Conservation (phyloP, 208 protist genomes). For the Vickermania ingenoplastis region DNA sequence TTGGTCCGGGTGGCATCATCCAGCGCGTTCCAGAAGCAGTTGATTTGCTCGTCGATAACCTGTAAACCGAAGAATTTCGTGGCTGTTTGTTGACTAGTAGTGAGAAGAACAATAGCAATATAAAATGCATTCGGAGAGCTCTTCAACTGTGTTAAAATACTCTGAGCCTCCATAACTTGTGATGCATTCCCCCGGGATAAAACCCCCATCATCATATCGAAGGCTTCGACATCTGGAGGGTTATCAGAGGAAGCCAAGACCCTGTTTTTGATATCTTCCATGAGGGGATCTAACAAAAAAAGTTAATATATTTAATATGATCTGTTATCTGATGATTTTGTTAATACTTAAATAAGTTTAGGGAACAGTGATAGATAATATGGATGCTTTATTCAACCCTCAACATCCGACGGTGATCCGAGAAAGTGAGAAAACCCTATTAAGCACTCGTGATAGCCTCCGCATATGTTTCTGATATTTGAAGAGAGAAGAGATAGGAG, state of each 20-base stretch:
- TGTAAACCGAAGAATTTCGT: constrained; percentile 91
- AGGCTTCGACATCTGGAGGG: constrained; percentile 61
- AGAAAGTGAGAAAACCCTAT: no score
- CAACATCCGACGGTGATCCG: no score
- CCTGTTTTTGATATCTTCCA: constrained; percentile 35
- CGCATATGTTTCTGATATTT: no score
- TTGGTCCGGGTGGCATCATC: constrained; percentile 79
- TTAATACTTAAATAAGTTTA: no score
- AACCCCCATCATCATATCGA: constrained; percentile 49
- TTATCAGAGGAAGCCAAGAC: constrained; percentile 54
- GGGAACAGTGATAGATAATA: no score
- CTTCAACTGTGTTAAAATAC: constrained; percentile 87
- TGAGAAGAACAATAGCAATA: constrained; percentile 87
- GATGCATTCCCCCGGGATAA: constrained; percentile 39
- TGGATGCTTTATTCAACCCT: no score
- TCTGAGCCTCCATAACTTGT: constrained; percentile 69
- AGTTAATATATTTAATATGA: no score
- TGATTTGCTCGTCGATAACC: constrained; percentile 91
- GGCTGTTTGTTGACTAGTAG: constrained; percentile 35
- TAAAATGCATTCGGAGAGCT: constrained; percentile 88
- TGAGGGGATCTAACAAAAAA: background rate
- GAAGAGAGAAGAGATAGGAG: no score
- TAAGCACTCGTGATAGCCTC: no score
- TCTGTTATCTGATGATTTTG: no score
- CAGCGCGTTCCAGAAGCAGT: constrained; percentile 94